These are phyloP conservation scores for Ogataea pilisensis DNA, from an alignment of 805 yeast genomes.

Conservation along the genomic window DNA sequence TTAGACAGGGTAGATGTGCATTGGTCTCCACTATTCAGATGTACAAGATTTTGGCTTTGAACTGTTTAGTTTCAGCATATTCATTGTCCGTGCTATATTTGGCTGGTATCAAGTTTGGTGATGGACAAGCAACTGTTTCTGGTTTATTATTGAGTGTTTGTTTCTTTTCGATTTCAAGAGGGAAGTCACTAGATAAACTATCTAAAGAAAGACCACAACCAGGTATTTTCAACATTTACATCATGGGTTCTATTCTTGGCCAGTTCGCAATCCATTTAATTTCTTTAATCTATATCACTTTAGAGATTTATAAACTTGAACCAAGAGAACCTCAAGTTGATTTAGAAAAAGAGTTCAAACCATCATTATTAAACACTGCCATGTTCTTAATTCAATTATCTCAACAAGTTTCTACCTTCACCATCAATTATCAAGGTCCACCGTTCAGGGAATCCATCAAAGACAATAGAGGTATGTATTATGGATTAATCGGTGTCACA, in stretches of 20 bases:
- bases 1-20: conserved; percentile 98
- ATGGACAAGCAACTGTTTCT: conserved; percentile 96
- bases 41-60: conserved; percentile 96
- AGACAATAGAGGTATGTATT: conserved; percentile 95
- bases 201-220: conserved; percentile 96
- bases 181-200: conserved; percentile 82
- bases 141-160: conserved; percentile 90
- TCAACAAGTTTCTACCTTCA: conserved; percentile 96
- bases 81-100: conserved; percentile 88
- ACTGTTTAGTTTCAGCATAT: conserved; percentile 95
- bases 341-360: conserved; percentile 80
- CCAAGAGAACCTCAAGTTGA: conserved; percentile 91
- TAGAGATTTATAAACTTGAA: conserved; percentile 79
- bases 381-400: conserved; percentile 91
- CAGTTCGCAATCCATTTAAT: conserved; percentile 92
- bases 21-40: conserved; percentile 95
- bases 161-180: conserved; percentile 92
- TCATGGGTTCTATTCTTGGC: conserved; percentile 96
- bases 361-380: conserved; percentile 92
- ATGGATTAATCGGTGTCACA: conserved; percentile 88
- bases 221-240: conserved; percentile 90
- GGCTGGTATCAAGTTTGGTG: conserved; percentile 98
- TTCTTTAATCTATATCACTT: conserved; percentile 77
- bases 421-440: conserved; percentile 94
- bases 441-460: conserved; percentile 90